phyloP scores from a whole-genome alignment of 768 basidiomycete genomes.

The Agaricus blazei region DNA sequence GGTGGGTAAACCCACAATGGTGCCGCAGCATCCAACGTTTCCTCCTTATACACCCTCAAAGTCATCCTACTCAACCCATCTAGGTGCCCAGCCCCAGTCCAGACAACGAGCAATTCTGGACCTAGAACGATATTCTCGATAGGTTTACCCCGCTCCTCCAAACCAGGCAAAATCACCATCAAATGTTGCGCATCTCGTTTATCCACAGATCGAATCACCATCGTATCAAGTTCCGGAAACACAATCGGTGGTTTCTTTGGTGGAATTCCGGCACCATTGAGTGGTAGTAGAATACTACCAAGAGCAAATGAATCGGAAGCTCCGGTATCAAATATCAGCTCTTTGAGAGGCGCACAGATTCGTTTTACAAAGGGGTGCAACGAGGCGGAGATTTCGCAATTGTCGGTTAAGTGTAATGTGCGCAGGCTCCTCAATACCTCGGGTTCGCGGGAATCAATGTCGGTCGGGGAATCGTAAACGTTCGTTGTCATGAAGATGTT shows the following conservation, averaged over 20 bases:
- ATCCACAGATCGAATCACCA: slow-evolving; percentile 4
- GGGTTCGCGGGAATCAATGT: slow-evolving; percentile 3
- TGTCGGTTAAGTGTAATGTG: slow-evolving; percentile 2
- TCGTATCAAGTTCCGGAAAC: slow-evolving; percentile 1
- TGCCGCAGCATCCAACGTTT: not conserved
- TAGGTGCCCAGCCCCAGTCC: slow-evolving; percentile 4
- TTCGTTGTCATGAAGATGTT: slow-evolving; percentile 4
- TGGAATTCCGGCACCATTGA: not conserved
- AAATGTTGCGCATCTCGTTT: slow-evolving; percentile 5
- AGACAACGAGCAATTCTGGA: not conserved
- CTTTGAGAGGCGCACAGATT: not conserved
- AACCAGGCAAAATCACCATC: slow-evolving; percentile 3
- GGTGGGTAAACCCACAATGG: slow-evolving; percentile 1
- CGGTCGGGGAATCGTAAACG: slow-evolving; percentile 1
- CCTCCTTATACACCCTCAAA: not conserved
- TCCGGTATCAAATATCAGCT: slow-evolving; percentile 8
- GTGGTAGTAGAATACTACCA: slow-evolving; percentile 4
- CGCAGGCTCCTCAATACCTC: not conserved
- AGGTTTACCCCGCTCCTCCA: not conserved
- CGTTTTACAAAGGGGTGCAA: not conserved
- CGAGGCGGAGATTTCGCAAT: slow-evolving; percentile 5
- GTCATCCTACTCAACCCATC: slow-evolving; percentile 6
- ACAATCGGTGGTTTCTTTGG: slow-evolving; percentile 2
- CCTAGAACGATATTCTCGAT: slow-evolving; percentile 5
- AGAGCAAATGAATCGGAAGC: slow-evolving; percentile 5